Conservation (phyloP, 352 stramenopile species). For the Pythium sp. region DNA sequence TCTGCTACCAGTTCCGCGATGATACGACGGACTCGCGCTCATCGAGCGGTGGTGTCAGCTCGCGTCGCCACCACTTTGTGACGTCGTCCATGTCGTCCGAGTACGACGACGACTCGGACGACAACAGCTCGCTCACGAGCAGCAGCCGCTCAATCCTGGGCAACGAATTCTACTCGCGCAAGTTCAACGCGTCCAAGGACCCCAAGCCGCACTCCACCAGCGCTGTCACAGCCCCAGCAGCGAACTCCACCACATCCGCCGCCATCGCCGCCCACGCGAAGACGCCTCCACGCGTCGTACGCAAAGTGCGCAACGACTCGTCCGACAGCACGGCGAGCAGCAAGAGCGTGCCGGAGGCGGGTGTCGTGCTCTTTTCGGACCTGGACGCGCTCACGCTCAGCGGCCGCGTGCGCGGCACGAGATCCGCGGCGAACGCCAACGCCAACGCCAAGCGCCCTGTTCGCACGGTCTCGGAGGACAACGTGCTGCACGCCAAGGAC, state of each 20-base stretch:
- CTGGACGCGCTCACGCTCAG: slow-evolving; percentile 60
- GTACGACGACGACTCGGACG: slow-evolving; percentile 17
- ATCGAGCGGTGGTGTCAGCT: background rate
- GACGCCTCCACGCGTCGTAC: background rate
- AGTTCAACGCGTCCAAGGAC: slow-evolving; percentile 14
- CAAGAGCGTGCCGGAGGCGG: slow-evolving; percentile 29
- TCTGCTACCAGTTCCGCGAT: slow-evolving; percentile 57
- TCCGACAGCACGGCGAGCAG: slow-evolving; percentile 33
- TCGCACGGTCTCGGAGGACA: slow-evolving; percentile 58
- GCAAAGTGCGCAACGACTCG: slow-evolving; percentile 48
- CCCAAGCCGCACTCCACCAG: background rate
- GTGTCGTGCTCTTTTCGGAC: slow-evolving; percentile 64
- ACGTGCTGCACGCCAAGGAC: slow-evolving; percentile 27
- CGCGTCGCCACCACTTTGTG: slow-evolving; percentile 23
- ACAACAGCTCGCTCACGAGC: slow-evolving; percentile 8
- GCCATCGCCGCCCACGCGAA: background rate
- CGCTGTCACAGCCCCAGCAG: background rate
- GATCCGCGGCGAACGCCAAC: background rate
- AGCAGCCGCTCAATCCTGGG: slow-evolving; percentile 29
- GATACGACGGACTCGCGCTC: slow-evolving; percentile 24
- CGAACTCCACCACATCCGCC: background rate
- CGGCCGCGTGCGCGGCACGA: slow-evolving; percentile 44
- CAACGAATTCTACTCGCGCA: slow-evolving; percentile 15
- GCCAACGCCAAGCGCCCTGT: slow-evolving; percentile 30
- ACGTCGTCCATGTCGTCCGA: slow-evolving; percentile 24